Evolutionary conservation across 352 stramenopile species (phyloP).

Genomic region (Globisporangium ultimum): DNA sequence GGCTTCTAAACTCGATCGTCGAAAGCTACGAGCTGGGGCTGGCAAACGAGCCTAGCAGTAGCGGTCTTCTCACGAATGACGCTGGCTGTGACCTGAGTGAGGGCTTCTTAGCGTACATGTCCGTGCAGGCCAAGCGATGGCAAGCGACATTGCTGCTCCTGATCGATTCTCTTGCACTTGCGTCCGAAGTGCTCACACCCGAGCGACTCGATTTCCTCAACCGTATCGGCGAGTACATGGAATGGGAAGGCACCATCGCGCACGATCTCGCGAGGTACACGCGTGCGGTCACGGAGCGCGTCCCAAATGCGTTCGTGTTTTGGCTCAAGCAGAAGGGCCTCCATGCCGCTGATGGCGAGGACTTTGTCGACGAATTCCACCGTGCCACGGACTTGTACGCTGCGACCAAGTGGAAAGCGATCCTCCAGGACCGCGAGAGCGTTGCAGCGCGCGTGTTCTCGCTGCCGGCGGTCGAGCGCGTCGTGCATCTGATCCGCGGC

Average conservation of each 20-base stretch:
- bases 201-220: slow-evolving; percentile 57
- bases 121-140: slow-evolving; percentile 74
- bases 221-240: slow-evolving; percentile 77
- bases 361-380: slow-evolving; percentile 52
- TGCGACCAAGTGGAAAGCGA: slow-evolving; percentile 38
- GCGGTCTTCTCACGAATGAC: background rate
- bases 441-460: slow-evolving; percentile 42
- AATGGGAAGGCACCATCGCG: slow-evolving; percentile 82
- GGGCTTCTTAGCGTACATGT: slow-evolving; percentile 57
- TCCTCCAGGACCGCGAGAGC: slow-evolving; percentile 32
- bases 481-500: slow-evolving; percentile 53
- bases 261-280: slow-evolving; percentile 73
- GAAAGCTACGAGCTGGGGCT: slow-evolving; percentile 49
- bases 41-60: slow-evolving; percentile 1
- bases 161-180: slow-evolving; percentile 66
- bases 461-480: slow-evolving; percentile 50
- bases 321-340: slow-evolving; percentile 56
- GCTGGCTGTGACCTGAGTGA: slow-evolving; percentile 16
- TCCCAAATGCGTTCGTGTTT: slow-evolving; percentile 75
- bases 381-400: slow-evolving; percentile 28
- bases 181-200: slow-evolving; percentile 52
- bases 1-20: slow-evolving; percentile 60
- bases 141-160: slow-evolving; percentile 78
- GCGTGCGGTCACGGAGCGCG: slow-evolving; percentile 54
- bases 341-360: slow-evolving; percentile 18